Evolutionary conservation across 73 alveolate genomes (phyloP), one percentile per base, ranked within the genome.

Genomic region (Paramecium tetraurelia): DNA sequence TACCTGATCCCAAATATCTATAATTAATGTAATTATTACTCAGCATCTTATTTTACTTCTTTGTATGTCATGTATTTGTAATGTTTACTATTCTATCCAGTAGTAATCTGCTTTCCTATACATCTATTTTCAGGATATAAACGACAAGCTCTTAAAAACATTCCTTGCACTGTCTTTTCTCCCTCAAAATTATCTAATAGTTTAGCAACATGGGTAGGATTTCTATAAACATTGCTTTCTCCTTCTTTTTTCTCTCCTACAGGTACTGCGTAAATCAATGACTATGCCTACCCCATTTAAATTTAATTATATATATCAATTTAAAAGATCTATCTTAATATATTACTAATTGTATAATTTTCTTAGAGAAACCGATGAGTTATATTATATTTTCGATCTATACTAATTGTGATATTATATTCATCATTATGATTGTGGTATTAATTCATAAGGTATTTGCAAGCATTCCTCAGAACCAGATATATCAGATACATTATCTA

Each of bases 201-300:
- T 35, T 35, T 58, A 36, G 89, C 88, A 59, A 63, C 93, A 92
- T 68, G 76, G 36, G 70, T 92, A 7, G 96, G 96, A 58, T 94
- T 85, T 36, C 97, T 89, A 86, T 92, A 84, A 24, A 92, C 89
- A 36, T 86, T 95, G 1, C 96, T 92, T 84, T 94, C 97, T 58
- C 97, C 97, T 18, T 31, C 90, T 33, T 94, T 86, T 86, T 95
- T 89, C 57, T 86, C 95, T 50, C 96, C 83, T 11, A 95, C 93
- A 53, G 92, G 94, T 1, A 92, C 97, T 29, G 96, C 80, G 40
- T 95, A 95, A 93, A 48, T 14, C 24, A 48, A 48, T 48, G 59
- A 48, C 8, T 12, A 48, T 48, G 24, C 69, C 8, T 53, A 53
- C 29, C 31, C 29, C 69, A 53, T 18, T 53, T 89, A 92, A 31